Conservation (phyloP, 805 yeast species). For the Wickerhamomyces kurtzmanii region DNA sequence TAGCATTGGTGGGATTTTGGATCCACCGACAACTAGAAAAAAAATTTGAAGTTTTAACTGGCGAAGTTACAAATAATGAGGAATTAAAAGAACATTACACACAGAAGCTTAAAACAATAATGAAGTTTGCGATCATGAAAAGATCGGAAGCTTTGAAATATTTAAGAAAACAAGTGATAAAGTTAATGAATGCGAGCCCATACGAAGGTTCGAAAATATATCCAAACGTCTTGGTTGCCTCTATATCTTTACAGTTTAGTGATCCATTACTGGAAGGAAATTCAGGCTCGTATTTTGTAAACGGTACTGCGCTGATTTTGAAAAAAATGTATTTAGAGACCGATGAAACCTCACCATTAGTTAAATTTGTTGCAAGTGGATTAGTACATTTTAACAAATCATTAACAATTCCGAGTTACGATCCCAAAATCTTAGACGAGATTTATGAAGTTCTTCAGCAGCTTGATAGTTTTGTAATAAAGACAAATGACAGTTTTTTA, state of each 20-base stretch:
- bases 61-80: conserved; percentile 1
- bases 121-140: conserved; percentile 1
- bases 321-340: conserved; percentile 7
- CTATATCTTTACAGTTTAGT: conserved; percentile 7
- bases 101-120: background rate
- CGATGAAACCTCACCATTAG: conserved; percentile 8
- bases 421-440: conserved; percentile 9
- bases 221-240: conserved; percentile 5
- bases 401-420: conserved; percentile 12
- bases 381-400: conserved; percentile 3
- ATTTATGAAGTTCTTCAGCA: conserved; percentile 7
- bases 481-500: conserved; percentile 6
- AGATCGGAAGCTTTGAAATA: conserved; percentile 4
- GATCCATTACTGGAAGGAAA: conserved; percentile 6
- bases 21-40: conserved; percentile 8
- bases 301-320: conserved; percentile 9
- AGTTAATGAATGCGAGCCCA: conserved; percentile 8
- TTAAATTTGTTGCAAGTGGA: conserved; percentile 5
- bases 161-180: conserved; percentile 5
- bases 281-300: conserved; percentile 6
- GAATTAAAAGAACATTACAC: conserved; percentile 2
- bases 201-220: conserved; percentile 2
- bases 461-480: conserved; percentile 2
- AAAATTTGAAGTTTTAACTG: conserved; percentile 4
- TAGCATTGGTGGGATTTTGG: conserved; percentile 9